Evolutionary conservation across 1,284 basidiomycete genomes (phyloP).

Genomic region (Wolfiporia cocos): DNA sequence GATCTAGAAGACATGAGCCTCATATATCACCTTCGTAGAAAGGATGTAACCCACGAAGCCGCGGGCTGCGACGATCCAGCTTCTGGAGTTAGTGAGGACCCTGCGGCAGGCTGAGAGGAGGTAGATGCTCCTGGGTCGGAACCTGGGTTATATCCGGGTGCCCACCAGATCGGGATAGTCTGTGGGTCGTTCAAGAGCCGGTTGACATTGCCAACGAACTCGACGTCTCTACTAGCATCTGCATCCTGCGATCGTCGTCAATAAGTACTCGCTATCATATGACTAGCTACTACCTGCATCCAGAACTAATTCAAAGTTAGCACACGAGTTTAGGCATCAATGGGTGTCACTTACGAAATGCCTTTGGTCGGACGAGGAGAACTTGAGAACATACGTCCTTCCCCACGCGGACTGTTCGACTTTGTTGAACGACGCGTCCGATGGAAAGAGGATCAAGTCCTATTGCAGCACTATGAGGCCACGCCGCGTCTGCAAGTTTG

Average conservation of each 20-base stretch:
- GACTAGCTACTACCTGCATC: conserved; percentile 63
- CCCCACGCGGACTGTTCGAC: conserved; percentile 55
- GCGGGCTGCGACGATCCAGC: conserved; percentile 10
- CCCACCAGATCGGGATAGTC: conserved; percentile 52
- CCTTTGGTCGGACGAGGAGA: conserved; percentile 72
- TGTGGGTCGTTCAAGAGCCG: conserved; percentile 59
- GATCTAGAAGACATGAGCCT: conserved; percentile 4
- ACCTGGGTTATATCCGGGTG: conserved; percentile 18
- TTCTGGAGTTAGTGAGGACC: conserved; percentile 9
- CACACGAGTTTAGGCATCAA: conserved; percentile 8
- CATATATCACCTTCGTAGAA: background rate
- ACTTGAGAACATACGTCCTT: conserved; percentile 74
- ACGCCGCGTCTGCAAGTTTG: background rate
- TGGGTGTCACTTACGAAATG: conserved; percentile 60
- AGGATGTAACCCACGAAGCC: conserved; percentile 10
- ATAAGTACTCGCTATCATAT: no score
- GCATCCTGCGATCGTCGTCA: conserved; percentile 55
- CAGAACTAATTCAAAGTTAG: conserved; percentile 50
- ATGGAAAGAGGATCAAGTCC: conserved; percentile 76
- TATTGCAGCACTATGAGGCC: conserved; percentile 19
- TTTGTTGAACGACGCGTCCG: conserved; percentile 71
- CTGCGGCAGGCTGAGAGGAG: conserved; percentile 23
- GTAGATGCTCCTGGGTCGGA: conserved; percentile 29
- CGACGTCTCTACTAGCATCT: conserved; percentile 59
- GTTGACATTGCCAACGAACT: conserved; percentile 68